phyloP scores from a whole-genome alignment of 345 rosid genomes.

The Heritiera littoralis region DNA sequence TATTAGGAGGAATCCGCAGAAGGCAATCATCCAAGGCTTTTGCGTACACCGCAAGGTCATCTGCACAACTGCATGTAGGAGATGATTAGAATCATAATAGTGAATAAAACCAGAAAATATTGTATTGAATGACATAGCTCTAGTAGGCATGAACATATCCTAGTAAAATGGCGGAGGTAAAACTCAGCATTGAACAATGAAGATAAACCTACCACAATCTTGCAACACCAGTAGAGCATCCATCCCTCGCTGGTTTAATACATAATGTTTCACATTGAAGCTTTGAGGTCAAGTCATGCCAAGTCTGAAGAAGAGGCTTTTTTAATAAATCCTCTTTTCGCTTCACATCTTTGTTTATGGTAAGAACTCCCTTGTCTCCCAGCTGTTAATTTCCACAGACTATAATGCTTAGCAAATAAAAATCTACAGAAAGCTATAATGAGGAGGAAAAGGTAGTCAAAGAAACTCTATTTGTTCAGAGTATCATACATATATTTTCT shows the following conservation, averaged over 20 bases:
- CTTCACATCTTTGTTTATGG: constrained; percentile 73
- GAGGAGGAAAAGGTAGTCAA: not conserved
- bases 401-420: constrained; percentile 16
- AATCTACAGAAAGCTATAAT: constrained; percentile 15
- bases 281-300: constrained; percentile 68
- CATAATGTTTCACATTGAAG: constrained; percentile 78
- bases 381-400: constrained; percentile 52
- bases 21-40: constrained; percentile 75
- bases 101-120: not conserved
- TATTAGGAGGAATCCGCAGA: constrained; percentile 73
- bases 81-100: constrained; percentile 11
- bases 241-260: constrained; percentile 93
- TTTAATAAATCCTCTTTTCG: constrained; percentile 63
- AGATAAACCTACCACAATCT: constrained; percentile 66
- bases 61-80: constrained; percentile 55
- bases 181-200: constrained; percentile 11
- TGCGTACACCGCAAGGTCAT: constrained; percentile 69
- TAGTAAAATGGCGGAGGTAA: not conserved
- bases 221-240: constrained; percentile 98
- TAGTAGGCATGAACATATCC: not conserved
- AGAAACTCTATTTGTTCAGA: not conserved
- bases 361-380: constrained; percentile 71
- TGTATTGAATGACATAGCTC: constrained; percentile 7
- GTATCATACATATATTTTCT: not conserved
- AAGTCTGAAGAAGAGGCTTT: constrained; percentile 42